These are phyloP conservation scores for Pythium angustatum DNA, from an alignment of 352 stramenopile species.

Conservation along the genomic window DNA sequence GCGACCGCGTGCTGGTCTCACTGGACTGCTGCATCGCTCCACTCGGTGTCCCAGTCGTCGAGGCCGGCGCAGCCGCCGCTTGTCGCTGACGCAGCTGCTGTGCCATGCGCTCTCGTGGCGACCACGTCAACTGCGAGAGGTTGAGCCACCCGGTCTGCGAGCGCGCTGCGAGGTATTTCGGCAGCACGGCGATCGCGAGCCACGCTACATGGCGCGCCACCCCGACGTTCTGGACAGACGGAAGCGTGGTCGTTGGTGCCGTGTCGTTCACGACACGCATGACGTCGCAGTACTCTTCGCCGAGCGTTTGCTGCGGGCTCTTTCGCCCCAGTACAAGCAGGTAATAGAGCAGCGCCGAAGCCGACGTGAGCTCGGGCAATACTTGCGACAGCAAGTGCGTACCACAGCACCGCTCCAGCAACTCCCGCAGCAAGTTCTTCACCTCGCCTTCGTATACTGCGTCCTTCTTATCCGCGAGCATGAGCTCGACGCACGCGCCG, in stretches of 20 bases:
- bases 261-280: constrained; percentile 50
- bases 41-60: not conserved
- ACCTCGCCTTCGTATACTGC: constrained; percentile 69
- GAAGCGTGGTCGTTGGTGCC: not conserved
- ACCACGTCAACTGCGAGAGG: constrained; percentile 59
- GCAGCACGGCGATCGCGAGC: constrained; percentile 57
- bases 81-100: constrained; percentile 65
- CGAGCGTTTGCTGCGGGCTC: constrained; percentile 78
- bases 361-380: constrained; percentile 65
- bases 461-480: constrained; percentile 77
- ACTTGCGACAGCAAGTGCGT: constrained; percentile 77
- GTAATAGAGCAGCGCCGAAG: constrained; percentile 72
- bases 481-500: constrained; percentile 69
- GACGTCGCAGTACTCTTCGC: constrained; percentile 87
- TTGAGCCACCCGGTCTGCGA: constrained; percentile 76
- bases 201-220: constrained; percentile 49
- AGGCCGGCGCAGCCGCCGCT: constrained; percentile 17
- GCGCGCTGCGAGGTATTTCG: constrained; percentile 57
- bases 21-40: constrained; percentile 5
- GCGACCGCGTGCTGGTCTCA: constrained; percentile 28
- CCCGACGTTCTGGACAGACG: constrained; percentile 35
- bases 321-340: constrained; percentile 51
- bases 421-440: constrained; percentile 71
- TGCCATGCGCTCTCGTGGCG: constrained; percentile 76
- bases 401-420: constrained; percentile 70